These are phyloP conservation scores for Mycena rosella DNA, from an alignment of 768 basidiomycete species.

Conservation along the genomic window DNA sequence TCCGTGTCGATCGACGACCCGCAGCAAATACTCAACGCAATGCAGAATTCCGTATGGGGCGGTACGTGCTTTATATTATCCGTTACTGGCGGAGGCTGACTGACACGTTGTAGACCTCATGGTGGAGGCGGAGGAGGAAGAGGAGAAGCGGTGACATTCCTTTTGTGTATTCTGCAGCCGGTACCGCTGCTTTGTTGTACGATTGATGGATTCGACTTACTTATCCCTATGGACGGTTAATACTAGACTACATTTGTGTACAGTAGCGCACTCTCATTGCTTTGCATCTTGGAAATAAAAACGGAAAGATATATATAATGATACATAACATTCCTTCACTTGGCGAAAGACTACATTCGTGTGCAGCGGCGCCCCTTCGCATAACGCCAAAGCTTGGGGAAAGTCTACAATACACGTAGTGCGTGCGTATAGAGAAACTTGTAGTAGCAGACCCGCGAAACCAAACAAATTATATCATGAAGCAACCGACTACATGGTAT, in stretches of 20 bases:
- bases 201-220: not conserved
- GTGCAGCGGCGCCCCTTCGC: too few species aligned
- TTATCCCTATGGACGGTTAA: conserved; percentile 28
- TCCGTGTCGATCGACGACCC: conserved; percentile 34
- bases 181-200: conserved; percentile 19
- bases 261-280: conserved; percentile 26
- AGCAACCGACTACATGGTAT: conserved; percentile 12
- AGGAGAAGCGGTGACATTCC: conserved; percentile 26
- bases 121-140: conserved; percentile 37
- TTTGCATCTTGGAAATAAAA: too few species aligned
- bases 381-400: too few species aligned
- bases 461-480: not conserved
- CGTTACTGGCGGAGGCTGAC: not conserved
- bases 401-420: too few species aligned
- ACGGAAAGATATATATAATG: too few species aligned
- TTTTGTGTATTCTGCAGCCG: conserved; percentile 1
- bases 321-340: too few species aligned
- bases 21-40: conserved; percentile 33
- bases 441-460: too few species aligned
- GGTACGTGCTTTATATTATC: not conserved
- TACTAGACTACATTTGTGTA: conserved; percentile 34
- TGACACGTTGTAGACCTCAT: conserved; percentile 27
- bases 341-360: too few species aligned
- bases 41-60: conserved; percentile 37
- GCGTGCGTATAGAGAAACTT: too few species aligned